These are phyloP conservation scores for Tagetes erecta DNA, from an alignment of 129 eudicot species.

Conservation along the genomic window DNA sequence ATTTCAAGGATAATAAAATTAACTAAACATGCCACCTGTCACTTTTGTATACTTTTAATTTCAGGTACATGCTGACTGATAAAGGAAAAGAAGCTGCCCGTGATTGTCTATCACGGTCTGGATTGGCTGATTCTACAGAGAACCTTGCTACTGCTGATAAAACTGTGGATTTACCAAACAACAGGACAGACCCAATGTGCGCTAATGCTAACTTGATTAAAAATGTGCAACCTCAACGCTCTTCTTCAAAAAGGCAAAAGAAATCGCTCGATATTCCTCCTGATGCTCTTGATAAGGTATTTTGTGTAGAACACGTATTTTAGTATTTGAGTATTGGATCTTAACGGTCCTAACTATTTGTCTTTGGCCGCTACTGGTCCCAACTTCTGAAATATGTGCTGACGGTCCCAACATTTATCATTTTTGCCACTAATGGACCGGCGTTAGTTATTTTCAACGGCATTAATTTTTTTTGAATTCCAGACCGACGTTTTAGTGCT, in stretches of 20 bases:
- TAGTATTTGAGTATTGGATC: not conserved
- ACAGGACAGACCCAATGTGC: constrained; percentile 32
- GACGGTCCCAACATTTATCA: too few relatives aligned
- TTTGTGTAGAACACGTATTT: not conserved
- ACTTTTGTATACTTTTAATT: not conserved
- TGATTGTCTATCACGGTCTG: constrained; percentile 88
- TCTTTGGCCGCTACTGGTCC: too few relatives aligned
- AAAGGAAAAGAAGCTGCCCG: constrained; percentile 81
- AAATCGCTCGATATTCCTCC: constrained; percentile 47
- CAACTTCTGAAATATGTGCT: too few relatives aligned
- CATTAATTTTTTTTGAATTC: too few relatives aligned
- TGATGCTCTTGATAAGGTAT: constrained; percentile 78
- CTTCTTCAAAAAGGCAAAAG: constrained; percentile 36
- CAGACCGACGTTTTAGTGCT: too few relatives aligned
- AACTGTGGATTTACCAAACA: constrained; percentile 31
- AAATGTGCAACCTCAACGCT: constrained; percentile 32
- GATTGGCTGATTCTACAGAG: constrained; percentile 44
- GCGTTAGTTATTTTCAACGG: too few relatives aligned
- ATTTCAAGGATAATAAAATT: constrained; percentile 20
- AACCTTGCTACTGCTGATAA: constrained; percentile 20
- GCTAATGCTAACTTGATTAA: constrained; percentile 24
- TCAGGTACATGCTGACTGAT: constrained; percentile 81
- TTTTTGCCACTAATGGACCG: too few relatives aligned
- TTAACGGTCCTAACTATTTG: too few relatives aligned
- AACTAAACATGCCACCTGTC: not conserved